Conservation (phyloP, 345 rosid species). For the Turritis glabra region DNA sequence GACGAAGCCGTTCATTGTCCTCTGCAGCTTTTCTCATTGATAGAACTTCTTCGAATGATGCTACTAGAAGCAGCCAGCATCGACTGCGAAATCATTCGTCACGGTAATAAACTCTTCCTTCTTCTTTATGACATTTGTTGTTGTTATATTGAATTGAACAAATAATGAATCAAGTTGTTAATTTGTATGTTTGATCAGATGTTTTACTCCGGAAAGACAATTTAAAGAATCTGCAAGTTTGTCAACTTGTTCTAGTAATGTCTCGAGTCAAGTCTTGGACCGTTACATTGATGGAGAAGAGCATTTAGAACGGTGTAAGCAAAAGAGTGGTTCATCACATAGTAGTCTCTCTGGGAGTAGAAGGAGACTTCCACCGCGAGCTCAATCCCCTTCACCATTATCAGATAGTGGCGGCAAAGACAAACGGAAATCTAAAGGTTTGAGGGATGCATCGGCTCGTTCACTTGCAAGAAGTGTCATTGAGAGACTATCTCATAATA, state of each 20-base stretch:
- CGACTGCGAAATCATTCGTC: conserved; percentile 47
- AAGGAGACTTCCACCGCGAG: conserved; percentile 60
- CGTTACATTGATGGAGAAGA: conserved; percentile 95
- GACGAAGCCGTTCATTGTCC: conserved; percentile 78
- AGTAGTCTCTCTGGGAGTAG: conserved; percentile 46
- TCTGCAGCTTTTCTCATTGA: conserved; percentile 64
- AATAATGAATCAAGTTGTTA: conserved; percentile 47
- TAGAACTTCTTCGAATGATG: conserved; percentile 45
- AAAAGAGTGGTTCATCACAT: conserved; percentile 43
- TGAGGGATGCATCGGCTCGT: conserved; percentile 74
- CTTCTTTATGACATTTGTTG: conserved; percentile 37
- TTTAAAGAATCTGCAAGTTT: conserved; percentile 58
- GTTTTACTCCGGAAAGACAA: conserved; percentile 54
- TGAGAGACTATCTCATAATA: conserved; percentile 70
- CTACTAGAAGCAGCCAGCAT: conserved; percentile 26
- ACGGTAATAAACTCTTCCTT: conserved; percentile 42
- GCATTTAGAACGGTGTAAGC: conserved; percentile 53
- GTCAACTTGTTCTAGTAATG: conserved; percentile 63
- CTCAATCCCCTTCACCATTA: conserved; percentile 59
- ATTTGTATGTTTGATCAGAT: conserved; percentile 41
- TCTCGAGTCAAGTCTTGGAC: conserved; percentile 76
- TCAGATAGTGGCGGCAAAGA: conserved; percentile 45
- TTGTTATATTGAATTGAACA: conserved; percentile 30
- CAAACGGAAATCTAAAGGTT: conserved; percentile 56
- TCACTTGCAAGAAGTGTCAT: conserved; percentile 82